Base-by-base conservation (phyloP, 192 early-diverging fungal genomes). In the Fimicolochytrium jonesii region DNA sequence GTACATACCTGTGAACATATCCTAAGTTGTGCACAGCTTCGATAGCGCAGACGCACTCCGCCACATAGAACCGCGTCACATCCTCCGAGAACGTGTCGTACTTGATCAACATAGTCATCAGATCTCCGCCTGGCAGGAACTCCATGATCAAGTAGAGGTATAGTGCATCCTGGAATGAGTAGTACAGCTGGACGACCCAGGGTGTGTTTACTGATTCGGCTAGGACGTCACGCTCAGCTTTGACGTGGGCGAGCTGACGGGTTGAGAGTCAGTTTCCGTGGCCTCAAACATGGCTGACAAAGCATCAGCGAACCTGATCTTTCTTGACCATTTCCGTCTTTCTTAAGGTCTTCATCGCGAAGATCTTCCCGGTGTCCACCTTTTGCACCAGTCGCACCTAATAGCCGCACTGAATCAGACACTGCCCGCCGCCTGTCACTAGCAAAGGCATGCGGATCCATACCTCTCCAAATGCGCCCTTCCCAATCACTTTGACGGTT, bases 61-160 rank as follows among this genome's bases (percentile, higher is more conserved):
- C 95, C 81, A 98, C 94, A 69, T 99, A 99, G 68, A 99, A 99
- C 31, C 92, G 89, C 6, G 95, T 97, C 25, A 98, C 92, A 56
- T 94, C 90, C 35, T 99, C 97, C 0, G 92, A 88, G 72, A 99
- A 98, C 25, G 72, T 83, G 69, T 99, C 95, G 71, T 95, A 94
- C 70, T 95, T 95, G 71, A 97, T 98, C 53, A 99, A 77, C 93
- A 97, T 93, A 11, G 92, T 94, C 94, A 99, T 98, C 82, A 99
- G 79, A 75, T 99, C 97, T 42, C 97, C 97, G 36, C 97, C 97
- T 0, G 97, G 94, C 57, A 95, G 72, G 55, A 97, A 99, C 80
- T 99, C 97, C 97, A 99, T 99, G 71, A 99, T 92, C 52, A 99
- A 76, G 67, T 99, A 99, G 34, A 99, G 81, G 68, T 92, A 92